Evolutionary conservation across 345 rosid species (phyloP).

Genomic region (Mallotus nudiflorus): DNA sequence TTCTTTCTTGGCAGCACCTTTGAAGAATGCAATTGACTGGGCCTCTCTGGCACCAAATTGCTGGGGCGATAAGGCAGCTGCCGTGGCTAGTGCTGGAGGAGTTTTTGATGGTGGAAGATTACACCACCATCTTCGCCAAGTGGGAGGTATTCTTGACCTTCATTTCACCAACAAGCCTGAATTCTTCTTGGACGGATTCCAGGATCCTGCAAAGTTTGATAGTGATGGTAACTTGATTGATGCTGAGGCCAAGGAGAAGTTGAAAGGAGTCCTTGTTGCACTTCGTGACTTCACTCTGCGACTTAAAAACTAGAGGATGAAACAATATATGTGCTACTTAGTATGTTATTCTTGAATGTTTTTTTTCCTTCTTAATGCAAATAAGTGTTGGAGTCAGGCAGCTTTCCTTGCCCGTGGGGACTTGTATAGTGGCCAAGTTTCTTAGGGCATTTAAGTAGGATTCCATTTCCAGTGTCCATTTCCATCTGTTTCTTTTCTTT

Average conservation of each 20-base stretch:
- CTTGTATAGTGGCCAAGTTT: too few species aligned
- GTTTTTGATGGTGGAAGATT: constrained; percentile 56
- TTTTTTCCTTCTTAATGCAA: too few species aligned
- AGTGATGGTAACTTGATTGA: constrained; percentile 64
- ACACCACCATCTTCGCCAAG: constrained; percentile 77
- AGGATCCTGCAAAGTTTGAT: constrained; percentile 74
- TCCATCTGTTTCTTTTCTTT: too few species aligned
- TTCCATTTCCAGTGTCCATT: too few species aligned
- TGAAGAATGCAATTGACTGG: constrained; percentile 89
- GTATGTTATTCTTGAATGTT: too few species aligned
- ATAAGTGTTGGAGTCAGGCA: too few species aligned
- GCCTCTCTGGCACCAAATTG: constrained; percentile 75
- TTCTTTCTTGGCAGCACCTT: constrained; percentile 43
- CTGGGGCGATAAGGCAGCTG: constrained; percentile 88
- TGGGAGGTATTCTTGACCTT: constrained; percentile 74
- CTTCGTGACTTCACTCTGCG: constrained; percentile 57
- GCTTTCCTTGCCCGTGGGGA: too few species aligned
- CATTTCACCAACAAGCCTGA: constrained; percentile 88
- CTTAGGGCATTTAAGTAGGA: too few species aligned
- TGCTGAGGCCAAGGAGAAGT: constrained; percentile 39
- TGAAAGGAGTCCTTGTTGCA: constrained; percentile 53
- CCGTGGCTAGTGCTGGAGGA: constrained; percentile 65
- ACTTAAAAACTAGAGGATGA: constrained; percentile 27
- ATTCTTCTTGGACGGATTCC: constrained; percentile 63
- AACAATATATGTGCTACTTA: neutral